Percentiles rank a stretch among this genome's conserved stretches.
phyloP scores from a whole-genome alignment of 345 rosid species.

The Mercurialis annua region DNA sequence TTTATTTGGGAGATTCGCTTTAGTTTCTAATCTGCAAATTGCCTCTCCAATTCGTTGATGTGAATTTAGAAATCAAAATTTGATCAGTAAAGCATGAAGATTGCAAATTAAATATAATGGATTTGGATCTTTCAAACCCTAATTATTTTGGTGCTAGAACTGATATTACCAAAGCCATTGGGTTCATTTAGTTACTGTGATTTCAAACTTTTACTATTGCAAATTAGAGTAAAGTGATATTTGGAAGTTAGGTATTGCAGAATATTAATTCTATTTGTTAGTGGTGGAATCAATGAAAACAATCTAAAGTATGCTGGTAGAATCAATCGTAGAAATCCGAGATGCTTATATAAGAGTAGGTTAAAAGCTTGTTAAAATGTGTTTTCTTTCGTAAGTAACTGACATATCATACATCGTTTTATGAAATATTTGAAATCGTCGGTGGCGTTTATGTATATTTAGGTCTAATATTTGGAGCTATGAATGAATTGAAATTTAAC shows the following conservation, averaged over 20 bases:
- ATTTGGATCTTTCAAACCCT: background rate
- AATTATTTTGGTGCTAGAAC: background rate
- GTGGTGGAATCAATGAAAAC: background rate
- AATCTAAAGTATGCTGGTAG: background rate
- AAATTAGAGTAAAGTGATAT: background rate
- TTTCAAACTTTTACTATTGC: background rate
- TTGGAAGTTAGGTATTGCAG: background rate
- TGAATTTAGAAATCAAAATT: too few species aligned
- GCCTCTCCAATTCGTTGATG: too few species aligned
- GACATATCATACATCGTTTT: background rate
- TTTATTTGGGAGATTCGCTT: background rate
- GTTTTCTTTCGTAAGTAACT: background rate
- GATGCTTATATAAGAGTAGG: background rate
- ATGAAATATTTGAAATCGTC: background rate
- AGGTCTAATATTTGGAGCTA: background rate
- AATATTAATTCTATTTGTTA: too few species aligned
- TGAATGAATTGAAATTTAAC: background rate
- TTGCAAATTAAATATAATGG: background rate
- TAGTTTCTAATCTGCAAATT: background rate
- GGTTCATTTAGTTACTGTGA: background rate
- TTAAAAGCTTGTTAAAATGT: background rate
- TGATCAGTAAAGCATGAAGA: too few species aligned
- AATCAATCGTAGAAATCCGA: background rate
- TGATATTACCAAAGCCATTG: too few species aligned
- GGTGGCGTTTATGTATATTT: background rate